Evolutionary conservation across 108 stramenopile species (phyloP).

Genomic region (Aurantiochytrium sp.): DNA sequence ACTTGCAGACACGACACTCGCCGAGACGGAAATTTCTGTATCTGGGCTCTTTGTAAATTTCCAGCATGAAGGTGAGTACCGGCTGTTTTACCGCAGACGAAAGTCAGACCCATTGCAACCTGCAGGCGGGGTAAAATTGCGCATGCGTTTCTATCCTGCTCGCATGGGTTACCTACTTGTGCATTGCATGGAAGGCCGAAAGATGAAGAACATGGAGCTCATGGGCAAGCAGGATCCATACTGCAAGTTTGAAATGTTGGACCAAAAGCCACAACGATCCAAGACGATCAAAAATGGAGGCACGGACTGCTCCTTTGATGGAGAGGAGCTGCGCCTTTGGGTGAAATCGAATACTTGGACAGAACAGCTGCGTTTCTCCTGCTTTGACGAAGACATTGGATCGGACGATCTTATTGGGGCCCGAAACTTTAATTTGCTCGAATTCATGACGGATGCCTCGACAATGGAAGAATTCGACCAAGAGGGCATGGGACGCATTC

Average conservation of each 20-base stretch:
- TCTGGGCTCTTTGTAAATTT: constrained; percentile 19
- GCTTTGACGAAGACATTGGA: constrained; percentile 45
- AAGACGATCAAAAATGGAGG: constrained; percentile 43
- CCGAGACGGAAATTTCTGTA: constrained; percentile 17
- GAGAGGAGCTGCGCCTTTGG: constrained; percentile 50
- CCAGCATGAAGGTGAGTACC: background rate
- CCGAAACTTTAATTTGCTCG: constrained; percentile 27
- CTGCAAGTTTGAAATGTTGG: constrained; percentile 38
- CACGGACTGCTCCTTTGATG: constrained; percentile 39
- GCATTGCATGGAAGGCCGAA: constrained; percentile 42
- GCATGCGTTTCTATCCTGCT: constrained; percentile 54
- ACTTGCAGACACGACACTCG: constrained; percentile 24
- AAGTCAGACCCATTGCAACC: background rate
- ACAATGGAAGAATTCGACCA: constrained; percentile 27
- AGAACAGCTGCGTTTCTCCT: constrained; percentile 22
- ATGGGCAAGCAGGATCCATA: constrained; percentile 47
- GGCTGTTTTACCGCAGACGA: constrained; percentile 23
- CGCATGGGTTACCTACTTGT: constrained; percentile 48
- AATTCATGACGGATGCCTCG: constrained; percentile 34
- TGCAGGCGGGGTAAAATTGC: constrained; percentile 21
- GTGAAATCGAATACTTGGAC: constrained; percentile 45
- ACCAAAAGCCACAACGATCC: constrained; percentile 37
- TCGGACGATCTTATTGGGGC: constrained; percentile 42
- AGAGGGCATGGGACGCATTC: constrained; percentile 11
- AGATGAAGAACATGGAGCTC: constrained; percentile 35